A percentile compares a stretch with the other conserved stretches of the same genome.
These are phyloP conservation scores for Ophiocordyceps australis DNA, from an alignment of 2,329 filamentous ascomycete genomes.

Conservation along the genomic window DNA sequence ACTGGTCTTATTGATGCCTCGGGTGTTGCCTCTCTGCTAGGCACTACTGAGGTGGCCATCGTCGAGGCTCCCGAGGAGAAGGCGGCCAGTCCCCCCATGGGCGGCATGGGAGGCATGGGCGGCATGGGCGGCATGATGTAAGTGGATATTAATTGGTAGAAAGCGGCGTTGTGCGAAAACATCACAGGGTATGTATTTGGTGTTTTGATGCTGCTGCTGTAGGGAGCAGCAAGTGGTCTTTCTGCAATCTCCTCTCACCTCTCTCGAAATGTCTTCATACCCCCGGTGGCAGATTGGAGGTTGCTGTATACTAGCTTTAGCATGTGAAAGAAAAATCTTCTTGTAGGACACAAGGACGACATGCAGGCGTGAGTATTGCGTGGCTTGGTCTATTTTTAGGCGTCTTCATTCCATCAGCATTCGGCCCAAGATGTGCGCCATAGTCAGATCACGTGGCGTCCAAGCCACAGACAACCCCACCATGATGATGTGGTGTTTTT, in stretches of 20 bases:
- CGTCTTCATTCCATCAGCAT: no score
- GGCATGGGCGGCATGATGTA: slow-evolving; percentile 49
- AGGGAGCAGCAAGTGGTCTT: slow-evolving; percentile 10
- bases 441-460: slow-evolving; percentile 12
- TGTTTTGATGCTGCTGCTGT: slow-evolving; percentile 25
- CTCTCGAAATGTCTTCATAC: slow-evolving; percentile 10
- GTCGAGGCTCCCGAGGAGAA: slow-evolving; percentile 94
- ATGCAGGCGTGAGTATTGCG: no score
- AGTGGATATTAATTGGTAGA: slow-evolving; percentile 10
- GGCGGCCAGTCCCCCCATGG: slow-evolving; percentile 41
- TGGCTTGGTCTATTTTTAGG: no score
- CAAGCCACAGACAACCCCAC: slow-evolving; percentile 14
- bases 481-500: slow-evolving; percentile 12
- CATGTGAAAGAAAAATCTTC: slow-evolving; percentile 9
- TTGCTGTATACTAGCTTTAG: slow-evolving; percentile 11
- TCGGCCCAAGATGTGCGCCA: no score
- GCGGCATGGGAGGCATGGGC: slow-evolving; percentile 52
- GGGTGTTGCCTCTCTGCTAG: slow-evolving; percentile 89
- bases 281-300: slow-evolving; percentile 7
- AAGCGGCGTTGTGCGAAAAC: slow-evolving; percentile 10
- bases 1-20: slow-evolving; percentile 89
- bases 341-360: slow-evolving; percentile 7
- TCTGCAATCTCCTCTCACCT: slow-evolving; percentile 16
- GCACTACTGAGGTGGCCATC: slow-evolving; percentile 95
- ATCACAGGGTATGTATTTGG: slow-evolving; percentile 24